phyloP scores from a whole-genome alignment of 2,329 filamentous ascomycete genomes.

The Byssothecium circinans region DNA sequence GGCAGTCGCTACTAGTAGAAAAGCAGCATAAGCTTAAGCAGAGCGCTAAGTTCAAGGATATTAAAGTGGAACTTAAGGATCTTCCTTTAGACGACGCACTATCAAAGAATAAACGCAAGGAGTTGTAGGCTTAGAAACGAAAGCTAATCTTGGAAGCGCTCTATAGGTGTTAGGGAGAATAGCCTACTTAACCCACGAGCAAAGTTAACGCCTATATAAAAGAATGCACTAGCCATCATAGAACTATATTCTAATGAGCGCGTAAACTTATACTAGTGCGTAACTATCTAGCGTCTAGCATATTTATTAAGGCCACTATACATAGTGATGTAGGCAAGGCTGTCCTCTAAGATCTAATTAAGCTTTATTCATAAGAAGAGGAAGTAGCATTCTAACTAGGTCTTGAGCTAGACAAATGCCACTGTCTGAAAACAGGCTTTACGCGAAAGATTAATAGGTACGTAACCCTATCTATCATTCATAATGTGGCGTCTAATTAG shows the following conservation, averaged over 20 bases:
- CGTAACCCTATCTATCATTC: constrained; percentile 7
- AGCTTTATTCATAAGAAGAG: constrained; percentile 10
- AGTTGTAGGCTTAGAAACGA: constrained; percentile 13
- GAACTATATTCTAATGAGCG: constrained; percentile 11
- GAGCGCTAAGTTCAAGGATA: constrained; percentile 14
- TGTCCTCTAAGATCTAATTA: constrained; percentile 9
- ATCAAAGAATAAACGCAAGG: constrained; percentile 16
- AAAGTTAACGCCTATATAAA: constrained; percentile 10
- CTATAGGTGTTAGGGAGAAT: constrained; percentile 9
- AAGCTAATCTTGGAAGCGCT: constrained; percentile 15
- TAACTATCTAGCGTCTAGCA: constrained; percentile 6
- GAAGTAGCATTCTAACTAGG: constrained; percentile 9
- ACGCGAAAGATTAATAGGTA: constrained; percentile 8
- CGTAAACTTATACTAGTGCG: constrained; percentile 8
- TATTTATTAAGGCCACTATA: constrained; percentile 10
- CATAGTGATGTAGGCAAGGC: constrained; percentile 10
- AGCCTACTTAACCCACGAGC: constrained; percentile 5
- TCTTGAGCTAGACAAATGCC: constrained; percentile 10
- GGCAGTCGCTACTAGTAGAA: constrained; percentile 12
- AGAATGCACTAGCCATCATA: constrained; percentile 8
- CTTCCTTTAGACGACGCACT: constrained; percentile 12
- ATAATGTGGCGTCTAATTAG: constrained; percentile 7
- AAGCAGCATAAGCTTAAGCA: constrained; percentile 13
- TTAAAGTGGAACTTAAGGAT: constrained; percentile 13
- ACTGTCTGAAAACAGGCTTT: constrained; percentile 6